A percentile compares a stretch with the other conserved stretches of the same genome.
Evolutionary conservation across 2,329 filamentous ascomycete genomes (phyloP).

Genomic region (Seiridium cupressi): DNA sequence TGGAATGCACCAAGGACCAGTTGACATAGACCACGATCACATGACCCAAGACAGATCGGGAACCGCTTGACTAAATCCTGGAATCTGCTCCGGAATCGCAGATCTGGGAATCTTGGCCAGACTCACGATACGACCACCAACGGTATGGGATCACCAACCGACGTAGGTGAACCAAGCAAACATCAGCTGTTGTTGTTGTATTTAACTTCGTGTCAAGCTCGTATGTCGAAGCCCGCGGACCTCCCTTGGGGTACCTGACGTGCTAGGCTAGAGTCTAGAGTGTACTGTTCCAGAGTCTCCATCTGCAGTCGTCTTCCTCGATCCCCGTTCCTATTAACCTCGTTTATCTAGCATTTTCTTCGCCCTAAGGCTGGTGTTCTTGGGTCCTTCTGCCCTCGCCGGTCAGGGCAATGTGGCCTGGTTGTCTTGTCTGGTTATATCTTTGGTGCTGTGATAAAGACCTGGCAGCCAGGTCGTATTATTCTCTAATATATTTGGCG

Average conservation of each 20-base stretch:
- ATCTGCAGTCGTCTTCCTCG: slow-evolving; percentile 5
- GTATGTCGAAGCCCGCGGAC: slow-evolving; percentile 1
- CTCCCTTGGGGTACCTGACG: slow-evolving; percentile 6
- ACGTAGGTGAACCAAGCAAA: too few relatives aligned
- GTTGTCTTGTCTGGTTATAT: background rate
- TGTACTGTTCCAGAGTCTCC: background rate
- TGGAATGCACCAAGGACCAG: background rate
- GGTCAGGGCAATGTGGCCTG: background rate
- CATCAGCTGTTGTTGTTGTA: background rate
- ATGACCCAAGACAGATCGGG: background rate
- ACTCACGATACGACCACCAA: too few relatives aligned
- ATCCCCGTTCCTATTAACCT: background rate
- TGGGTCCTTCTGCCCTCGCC: background rate
- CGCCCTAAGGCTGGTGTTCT: slow-evolving; percentile 3
- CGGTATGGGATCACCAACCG: too few relatives aligned
- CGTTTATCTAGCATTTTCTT: slow-evolving; percentile 2
- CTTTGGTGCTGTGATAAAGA: background rate
- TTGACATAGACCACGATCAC: background rate
- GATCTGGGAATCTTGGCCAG: too few relatives aligned
- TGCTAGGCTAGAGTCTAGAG: slow-evolving; percentile 5
- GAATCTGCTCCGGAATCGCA: background rate
- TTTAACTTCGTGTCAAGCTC: slow-evolving; percentile 5
- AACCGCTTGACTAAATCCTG: background rate
- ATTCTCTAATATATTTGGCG: background rate
- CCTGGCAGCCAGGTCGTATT: background rate